Evolutionary conservation across 2,329 filamentous ascomycete species (phyloP).

Genomic region (Ascochyta pisi): DNA sequence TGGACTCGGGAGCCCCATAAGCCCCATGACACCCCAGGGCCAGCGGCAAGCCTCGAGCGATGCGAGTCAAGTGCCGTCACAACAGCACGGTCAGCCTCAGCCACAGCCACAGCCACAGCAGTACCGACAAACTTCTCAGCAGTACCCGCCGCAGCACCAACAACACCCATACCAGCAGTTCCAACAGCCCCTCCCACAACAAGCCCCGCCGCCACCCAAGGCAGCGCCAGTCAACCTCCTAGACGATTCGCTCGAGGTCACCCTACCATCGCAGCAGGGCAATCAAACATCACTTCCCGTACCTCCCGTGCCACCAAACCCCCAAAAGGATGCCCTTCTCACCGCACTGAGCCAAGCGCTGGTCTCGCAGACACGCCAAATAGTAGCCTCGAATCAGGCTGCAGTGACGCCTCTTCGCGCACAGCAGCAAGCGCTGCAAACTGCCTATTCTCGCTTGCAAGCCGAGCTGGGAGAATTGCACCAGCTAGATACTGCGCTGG

Average conservation of each 20-base stretch:
- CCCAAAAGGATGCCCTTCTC: slow-evolving; percentile 89
- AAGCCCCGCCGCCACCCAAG: slow-evolving; percentile 34
- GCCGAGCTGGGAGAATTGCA: slow-evolving; percentile 75
- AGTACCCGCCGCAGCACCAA: slow-evolving; percentile 23
- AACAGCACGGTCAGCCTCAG: slow-evolving; percentile 22
- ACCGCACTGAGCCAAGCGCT: slow-evolving; percentile 76
- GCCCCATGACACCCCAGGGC: slow-evolving; percentile 44
- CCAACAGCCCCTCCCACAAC: slow-evolving; percentile 23
- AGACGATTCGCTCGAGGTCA: slow-evolving; percentile 67
- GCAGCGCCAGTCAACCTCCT: slow-evolving; percentile 60
- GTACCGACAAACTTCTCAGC: slow-evolving; percentile 24
- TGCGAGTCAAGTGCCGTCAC: slow-evolving; percentile 27
- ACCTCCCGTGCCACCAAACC: slow-evolving; percentile 92
- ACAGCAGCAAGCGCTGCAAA: slow-evolving; percentile 78
- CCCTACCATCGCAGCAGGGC: slow-evolving; percentile 59
- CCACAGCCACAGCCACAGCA: slow-evolving; percentile 18
- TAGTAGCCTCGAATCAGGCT: slow-evolving; percentile 73
- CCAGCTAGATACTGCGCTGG: slow-evolving; percentile 72
- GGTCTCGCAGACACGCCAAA: slow-evolving; percentile 70
- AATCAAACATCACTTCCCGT: slow-evolving; percentile 63
- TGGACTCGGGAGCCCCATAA: slow-evolving; percentile 46
- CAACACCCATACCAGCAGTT: slow-evolving; percentile 24
- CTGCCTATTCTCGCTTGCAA: slow-evolving; percentile 73
- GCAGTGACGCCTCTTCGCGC: slow-evolving; percentile 78
- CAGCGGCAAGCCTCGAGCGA: slow-evolving; percentile 32